Evolutionary conservation across 2,329 filamentous ascomycete species (phyloP), one percentile per base, ranked within the genome.

Genomic region (Colletotrichum australisinense): DNA sequence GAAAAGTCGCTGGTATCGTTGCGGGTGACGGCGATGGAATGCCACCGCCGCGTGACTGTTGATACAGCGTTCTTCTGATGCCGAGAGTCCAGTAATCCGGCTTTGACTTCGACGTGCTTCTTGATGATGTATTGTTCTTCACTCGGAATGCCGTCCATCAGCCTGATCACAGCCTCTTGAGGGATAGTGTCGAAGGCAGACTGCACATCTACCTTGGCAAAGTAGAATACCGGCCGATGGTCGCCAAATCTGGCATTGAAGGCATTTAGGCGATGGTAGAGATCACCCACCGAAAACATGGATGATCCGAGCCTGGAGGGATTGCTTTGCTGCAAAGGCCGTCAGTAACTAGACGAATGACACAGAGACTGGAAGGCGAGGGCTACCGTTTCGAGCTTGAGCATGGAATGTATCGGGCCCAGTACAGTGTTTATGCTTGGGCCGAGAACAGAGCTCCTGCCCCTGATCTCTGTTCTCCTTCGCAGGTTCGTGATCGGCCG

Each of bases 141-240:
- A 14, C 84, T 84, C 75, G 82, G 90, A 75, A 89, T 90, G 65
- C 79, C 91, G 71, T 75, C 81, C 75, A 97, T 88, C 30, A 98
- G 85, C 28, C 86, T 80, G 42, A 98, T 79, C 22, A 98, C 86
- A 1, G 91, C 90, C 30, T 88, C 83, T 80, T 98, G 97, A 0
- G 97, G 97, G 57, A 99, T 98, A 0, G 94, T 98, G 81, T 99
- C 97, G 80, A 98, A 99, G 77, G 96, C 97, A 2, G 94, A 91
- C 80, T 94, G 90, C 24, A 99, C 95, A 79, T 99, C 97, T 14
- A 97, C 87, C 80, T 99, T 99, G 73, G 92, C 95, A 82, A 98
- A 97, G 82, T 94, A 98, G 1, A 98, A 83, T 5, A 82, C 86
- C 9, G 79, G 78, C 0, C 82, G 77, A 0, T 76, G 75, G 1